Conservation (phyloP, 1,284 basidiomycete species). For the Pyrrhoderma lamaoense region DNA sequence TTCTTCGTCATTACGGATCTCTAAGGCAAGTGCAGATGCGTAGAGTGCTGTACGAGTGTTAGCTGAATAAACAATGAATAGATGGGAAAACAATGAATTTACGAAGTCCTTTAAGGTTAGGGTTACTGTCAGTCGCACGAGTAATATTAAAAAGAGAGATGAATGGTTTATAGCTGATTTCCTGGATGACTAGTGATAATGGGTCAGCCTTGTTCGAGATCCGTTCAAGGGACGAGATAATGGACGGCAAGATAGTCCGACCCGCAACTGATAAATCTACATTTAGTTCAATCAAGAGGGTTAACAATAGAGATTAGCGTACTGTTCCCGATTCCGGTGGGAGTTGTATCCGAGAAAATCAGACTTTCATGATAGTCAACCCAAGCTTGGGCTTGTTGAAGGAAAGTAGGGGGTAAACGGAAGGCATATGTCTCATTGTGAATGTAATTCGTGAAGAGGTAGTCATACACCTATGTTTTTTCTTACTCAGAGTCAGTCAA, state of each 20-base stretch:
- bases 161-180: slow-evolving; percentile 82
- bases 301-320: slow-evolving; percentile 17
- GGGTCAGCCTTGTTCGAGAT: slow-evolving; percentile 74
- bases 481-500: not conserved
- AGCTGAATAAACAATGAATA: not conserved
- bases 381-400: slow-evolving; percentile 35
- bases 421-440: slow-evolving; percentile 35
- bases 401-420: slow-evolving; percentile 27
- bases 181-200: slow-evolving; percentile 64
- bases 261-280: slow-evolving; percentile 54
- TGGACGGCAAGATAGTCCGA: slow-evolving; percentile 64
- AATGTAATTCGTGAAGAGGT: slow-evolving; percentile 45
- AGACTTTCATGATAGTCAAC: slow-evolving; percentile 47
- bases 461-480: slow-evolving; percentile 43
- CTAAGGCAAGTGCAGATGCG: slow-evolving; percentile 70
- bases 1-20: slow-evolving; percentile 64
- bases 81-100: slow-evolving; percentile 26
- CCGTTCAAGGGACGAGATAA: slow-evolving; percentile 62
- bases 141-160: slow-evolving; percentile 81
- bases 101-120: slow-evolving; percentile 60
- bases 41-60: slow-evolving; percentile 52
- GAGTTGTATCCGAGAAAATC: slow-evolving; percentile 35
- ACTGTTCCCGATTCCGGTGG: slow-evolving; percentile 38
- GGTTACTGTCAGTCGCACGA: slow-evolving; percentile 47
- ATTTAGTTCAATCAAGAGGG: not conserved